Conservation (phyloP, 1,284 basidiomycete species). For the Ustilago trichophora region DNA sequence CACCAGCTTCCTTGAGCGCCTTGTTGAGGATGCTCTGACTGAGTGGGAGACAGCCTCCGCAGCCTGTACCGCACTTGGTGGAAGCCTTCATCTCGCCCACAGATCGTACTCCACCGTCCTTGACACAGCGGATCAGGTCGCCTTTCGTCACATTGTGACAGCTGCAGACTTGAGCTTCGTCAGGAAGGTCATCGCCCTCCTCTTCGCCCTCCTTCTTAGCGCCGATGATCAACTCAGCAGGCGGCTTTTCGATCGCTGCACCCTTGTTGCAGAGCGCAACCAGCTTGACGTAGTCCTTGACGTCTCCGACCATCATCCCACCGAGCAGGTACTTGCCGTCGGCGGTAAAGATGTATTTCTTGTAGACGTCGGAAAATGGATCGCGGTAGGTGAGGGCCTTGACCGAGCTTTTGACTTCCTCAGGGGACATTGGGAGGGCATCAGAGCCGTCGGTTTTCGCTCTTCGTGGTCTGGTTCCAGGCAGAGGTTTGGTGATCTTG, state of each 20-base stretch:
- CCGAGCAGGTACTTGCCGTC: slow-evolving; percentile 79
- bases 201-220: slow-evolving; percentile 71
- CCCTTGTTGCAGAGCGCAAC: slow-evolving; percentile 78
- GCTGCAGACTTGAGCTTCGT: slow-evolving; percentile 77
- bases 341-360: slow-evolving; percentile 80
- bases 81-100: slow-evolving; percentile 74
- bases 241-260: slow-evolving; percentile 75
- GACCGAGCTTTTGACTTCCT: slow-evolving; percentile 62
- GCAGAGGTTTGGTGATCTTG: slow-evolving; percentile 55
- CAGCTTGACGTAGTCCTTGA: slow-evolving; percentile 77
- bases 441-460: slow-evolving; percentile 13
- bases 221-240: slow-evolving; percentile 77
- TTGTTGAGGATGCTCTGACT: slow-evolving; percentile 73
- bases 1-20: slow-evolving; percentile 77
- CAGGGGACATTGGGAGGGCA: slow-evolving; percentile 14
- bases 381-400: slow-evolving; percentile 78
- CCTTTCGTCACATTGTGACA: slow-evolving; percentile 79
- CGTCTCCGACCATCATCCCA: slow-evolving; percentile 83
- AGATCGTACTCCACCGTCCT: slow-evolving; percentile 70
- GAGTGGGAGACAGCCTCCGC: slow-evolving; percentile 77
- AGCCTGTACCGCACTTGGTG: slow-evolving; percentile 78
- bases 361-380: slow-evolving; percentile 72
- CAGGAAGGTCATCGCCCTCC: slow-evolving; percentile 76
- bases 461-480: slow-evolving; percentile 14
- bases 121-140: slow-evolving; percentile 72